Percentiles rank a stretch among this genome's conserved stretches.
Evolutionary conservation across 306 rosid species (phyloP).

Genomic region (Fragaria vesca): DNA sequence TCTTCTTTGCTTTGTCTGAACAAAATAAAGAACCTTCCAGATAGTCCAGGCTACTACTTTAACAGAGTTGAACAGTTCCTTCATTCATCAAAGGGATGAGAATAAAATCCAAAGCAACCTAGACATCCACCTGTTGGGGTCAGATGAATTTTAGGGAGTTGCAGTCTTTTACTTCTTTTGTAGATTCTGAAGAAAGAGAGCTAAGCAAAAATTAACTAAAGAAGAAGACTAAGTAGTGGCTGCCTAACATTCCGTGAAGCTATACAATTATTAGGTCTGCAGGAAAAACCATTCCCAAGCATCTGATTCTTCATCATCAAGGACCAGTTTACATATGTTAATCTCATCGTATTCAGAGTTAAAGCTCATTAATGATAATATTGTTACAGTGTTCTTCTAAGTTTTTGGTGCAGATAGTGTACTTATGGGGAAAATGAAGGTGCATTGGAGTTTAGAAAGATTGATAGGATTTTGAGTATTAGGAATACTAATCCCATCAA

Average conservation of each 20-base stretch:
- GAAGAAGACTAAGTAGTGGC: conserved; percentile 2
- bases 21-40: conserved; percentile 11
- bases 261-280: neutral
- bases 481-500: conserved; percentile 6
- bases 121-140: conserved; percentile 14
- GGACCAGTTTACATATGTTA: neutral
- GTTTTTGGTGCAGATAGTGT: neutral
- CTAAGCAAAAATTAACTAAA: conserved; percentile 2
- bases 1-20: neutral
- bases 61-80: conserved; percentile 13
- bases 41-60: conserved; percentile 15
- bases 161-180: conserved; percentile 19
- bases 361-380: neutral
- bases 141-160: conserved; percentile 13
- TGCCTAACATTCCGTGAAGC: conserved; percentile 23
- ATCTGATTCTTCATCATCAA: neutral
- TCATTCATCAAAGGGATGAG: conserved; percentile 16
- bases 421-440: neutral
- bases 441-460: neutral
- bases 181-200: conserved; percentile 6
- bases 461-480: neutral
- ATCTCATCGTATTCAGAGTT: neutral
- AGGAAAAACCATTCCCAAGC: neutral
- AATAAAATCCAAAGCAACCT: conserved; percentile 15
- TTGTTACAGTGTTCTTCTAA: neutral